Evolutionary conservation across 805 yeast genomes (phyloP).

Genomic region (Candida tammaniensis): DNA sequence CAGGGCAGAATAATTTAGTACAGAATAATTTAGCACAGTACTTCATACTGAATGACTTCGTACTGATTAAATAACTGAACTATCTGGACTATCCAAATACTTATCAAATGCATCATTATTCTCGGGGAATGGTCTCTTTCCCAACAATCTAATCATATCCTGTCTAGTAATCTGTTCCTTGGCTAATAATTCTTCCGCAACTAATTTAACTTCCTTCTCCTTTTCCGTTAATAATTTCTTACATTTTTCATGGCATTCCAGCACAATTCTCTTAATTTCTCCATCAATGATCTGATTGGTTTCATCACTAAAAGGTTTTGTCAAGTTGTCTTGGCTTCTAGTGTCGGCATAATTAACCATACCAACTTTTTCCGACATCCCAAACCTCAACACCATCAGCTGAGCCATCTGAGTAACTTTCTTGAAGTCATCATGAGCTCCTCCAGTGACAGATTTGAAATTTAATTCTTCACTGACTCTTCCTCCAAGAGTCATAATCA

Average conservation of each 20-base stretch:
- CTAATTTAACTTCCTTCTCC: slow-evolving; percentile 57
- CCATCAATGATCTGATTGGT: slow-evolving; percentile 62
- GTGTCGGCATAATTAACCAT: slow-evolving; percentile 32
- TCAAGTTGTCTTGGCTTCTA: slow-evolving; percentile 51
- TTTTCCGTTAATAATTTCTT: slow-evolving; percentile 55
- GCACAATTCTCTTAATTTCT: slow-evolving; percentile 66
- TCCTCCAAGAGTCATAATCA: slow-evolving; percentile 98
- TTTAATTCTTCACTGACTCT: slow-evolving; percentile 94
- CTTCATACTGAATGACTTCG: too few species aligned
- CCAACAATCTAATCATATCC: slow-evolving; percentile 74
- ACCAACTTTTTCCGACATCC: slow-evolving; percentile 90
- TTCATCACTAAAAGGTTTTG: slow-evolving; percentile 83
- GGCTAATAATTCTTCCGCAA: slow-evolving; percentile 67
- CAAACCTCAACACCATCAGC: slow-evolving; percentile 87
- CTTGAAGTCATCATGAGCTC: slow-evolving; percentile 95
- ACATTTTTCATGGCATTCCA: slow-evolving; percentile 64
- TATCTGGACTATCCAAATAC: slow-evolving; percentile 66
- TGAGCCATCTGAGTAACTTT: slow-evolving; percentile 93
- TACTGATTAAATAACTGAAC: too few species aligned
- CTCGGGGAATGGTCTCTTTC: slow-evolving; percentile 76
- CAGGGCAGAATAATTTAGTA: too few species aligned
- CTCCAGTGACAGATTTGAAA: slow-evolving; percentile 88
- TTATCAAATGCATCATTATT: slow-evolving; percentile 87
- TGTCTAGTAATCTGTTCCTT: slow-evolving; percentile 81
- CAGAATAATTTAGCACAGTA: too few species aligned